phyloP scores from a whole-genome alignment of 2,329 filamentous ascomycete species.

The Cladosporium sp. region DNA sequence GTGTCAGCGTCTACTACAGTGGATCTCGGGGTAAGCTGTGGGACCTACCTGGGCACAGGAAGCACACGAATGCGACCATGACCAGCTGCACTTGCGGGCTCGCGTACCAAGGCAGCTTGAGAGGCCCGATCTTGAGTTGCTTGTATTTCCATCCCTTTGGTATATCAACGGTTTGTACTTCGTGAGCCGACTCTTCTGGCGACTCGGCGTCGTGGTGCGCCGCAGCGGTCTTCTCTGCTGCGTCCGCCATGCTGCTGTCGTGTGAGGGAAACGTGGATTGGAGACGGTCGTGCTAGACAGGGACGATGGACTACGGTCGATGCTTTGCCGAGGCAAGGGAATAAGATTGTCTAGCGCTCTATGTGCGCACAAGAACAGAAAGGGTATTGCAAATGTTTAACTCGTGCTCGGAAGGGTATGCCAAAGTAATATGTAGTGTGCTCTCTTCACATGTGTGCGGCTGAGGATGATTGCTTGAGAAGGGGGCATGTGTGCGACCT shows the following conservation, averaged over 20 bases:
- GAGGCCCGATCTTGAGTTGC: conserved; percentile 36
- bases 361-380: too few species aligned
- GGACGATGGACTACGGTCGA: too few species aligned
- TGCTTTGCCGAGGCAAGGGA: too few species aligned
- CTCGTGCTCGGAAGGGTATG: too few species aligned
- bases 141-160: conserved; percentile 48
- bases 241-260: conserved; percentile 11
- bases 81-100: conserved; percentile 46
- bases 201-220: conserved; percentile 13
- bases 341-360: too few species aligned
- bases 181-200: conserved; percentile 14
- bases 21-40: too few species aligned
- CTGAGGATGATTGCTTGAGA: neutral
- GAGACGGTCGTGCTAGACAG: too few species aligned
- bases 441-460: conserved; percentile 5
- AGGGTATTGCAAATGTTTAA: too few species aligned
- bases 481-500: neutral
- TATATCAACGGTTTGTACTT: conserved; percentile 24
- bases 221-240: conserved; percentile 19
- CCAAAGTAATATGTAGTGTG: too few species aligned
- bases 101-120: conserved; percentile 46
- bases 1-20: conserved; percentile 4
- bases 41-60: conserved; percentile 45
- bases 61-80: conserved; percentile 50
- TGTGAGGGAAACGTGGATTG: conserved; percentile 3